Percentiles rank a stretch among this genome's conserved stretches.
Conservation (phyloP, 257 asterid genomes). For the Solanum paucissectum region DNA sequence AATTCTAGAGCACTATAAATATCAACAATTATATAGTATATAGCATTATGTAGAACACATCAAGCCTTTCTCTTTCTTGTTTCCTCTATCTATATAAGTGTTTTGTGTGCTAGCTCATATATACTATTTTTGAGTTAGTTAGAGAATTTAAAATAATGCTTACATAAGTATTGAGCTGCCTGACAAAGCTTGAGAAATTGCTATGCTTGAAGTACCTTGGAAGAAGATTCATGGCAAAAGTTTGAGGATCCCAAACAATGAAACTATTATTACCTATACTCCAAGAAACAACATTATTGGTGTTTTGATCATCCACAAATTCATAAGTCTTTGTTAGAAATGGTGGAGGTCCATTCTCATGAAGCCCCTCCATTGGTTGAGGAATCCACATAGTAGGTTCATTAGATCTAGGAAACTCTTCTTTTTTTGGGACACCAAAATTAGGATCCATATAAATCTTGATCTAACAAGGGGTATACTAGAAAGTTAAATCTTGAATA, state of each 20-base stretch:
- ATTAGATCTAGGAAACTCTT: conserved; percentile 13
- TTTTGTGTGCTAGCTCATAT: neutral
- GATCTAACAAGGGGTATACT: neutral
- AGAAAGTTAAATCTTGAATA: neutral
- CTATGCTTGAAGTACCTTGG: conserved; percentile 78
- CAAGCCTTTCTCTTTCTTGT: neutral
- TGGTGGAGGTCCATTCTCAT: conserved; percentile 51
- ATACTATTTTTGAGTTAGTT: neutral
- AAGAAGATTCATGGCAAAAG: conserved; percentile 47
- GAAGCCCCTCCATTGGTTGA: conserved; percentile 47
- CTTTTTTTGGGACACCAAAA: conserved; percentile 12
- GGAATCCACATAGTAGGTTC: conserved; percentile 14
- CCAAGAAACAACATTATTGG: conserved; percentile 55
- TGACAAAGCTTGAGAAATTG: conserved; percentile 72
- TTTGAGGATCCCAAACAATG: conserved; percentile 69
- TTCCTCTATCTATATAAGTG: neutral
- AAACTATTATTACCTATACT: conserved; percentile 67
- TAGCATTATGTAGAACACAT: neutral
- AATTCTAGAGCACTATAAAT: neutral
- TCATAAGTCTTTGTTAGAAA: conserved; percentile 70
- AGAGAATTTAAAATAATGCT: conserved; percentile 6
- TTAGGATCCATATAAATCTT: conserved; percentile 16
- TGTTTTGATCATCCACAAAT: conserved; percentile 55
- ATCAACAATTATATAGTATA: neutral
- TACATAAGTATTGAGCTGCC: conserved; percentile 79